Evolutionary conservation across 169 alveolate species (phyloP).

Genomic region (Plasmodium relictum): DNA sequence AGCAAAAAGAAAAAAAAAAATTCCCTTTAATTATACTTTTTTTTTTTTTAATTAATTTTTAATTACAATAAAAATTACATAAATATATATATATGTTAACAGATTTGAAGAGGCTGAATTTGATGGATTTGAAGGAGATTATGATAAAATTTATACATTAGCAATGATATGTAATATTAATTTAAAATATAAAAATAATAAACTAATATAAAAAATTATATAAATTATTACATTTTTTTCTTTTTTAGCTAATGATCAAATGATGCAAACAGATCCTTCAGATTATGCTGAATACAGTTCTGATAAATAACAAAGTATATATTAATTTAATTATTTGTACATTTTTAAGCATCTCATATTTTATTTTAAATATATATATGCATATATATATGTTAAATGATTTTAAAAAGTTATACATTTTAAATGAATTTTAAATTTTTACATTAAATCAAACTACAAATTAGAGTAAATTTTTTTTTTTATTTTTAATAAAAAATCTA

Average conservation of each 20-base stretch:
- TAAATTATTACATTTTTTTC: conserved; percentile 10
- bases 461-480: not conserved
- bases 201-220: not conserved
- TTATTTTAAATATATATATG: conserved; percentile 4
- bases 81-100: not conserved
- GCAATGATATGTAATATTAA: conserved; percentile 64
- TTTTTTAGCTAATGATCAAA: conserved; percentile 46
- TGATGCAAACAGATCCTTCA: not conserved
- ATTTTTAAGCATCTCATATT: not conserved
- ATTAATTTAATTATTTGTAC: not conserved
- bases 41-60: not conserved
- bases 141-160: conserved; percentile 64
- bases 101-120: conserved; percentile 69
- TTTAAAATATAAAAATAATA: conserved; percentile 19
- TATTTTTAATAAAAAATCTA: conserved; percentile 9
- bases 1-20: not conserved
- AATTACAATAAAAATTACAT: conserved; percentile 1
- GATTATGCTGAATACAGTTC: conserved; percentile 21
- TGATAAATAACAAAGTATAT: conserved; percentile 7
- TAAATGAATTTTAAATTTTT: not conserved
- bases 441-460: not conserved
- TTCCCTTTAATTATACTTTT: not conserved
- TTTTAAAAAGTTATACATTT: not conserved
- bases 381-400: not conserved
- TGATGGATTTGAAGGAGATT: conserved; percentile 53